These are phyloP conservation scores for Ophiognomonia clavigignenti-juglandacearum DNA, from an alignment of 2,329 filamentous ascomycete species.

Conservation along the genomic window DNA sequence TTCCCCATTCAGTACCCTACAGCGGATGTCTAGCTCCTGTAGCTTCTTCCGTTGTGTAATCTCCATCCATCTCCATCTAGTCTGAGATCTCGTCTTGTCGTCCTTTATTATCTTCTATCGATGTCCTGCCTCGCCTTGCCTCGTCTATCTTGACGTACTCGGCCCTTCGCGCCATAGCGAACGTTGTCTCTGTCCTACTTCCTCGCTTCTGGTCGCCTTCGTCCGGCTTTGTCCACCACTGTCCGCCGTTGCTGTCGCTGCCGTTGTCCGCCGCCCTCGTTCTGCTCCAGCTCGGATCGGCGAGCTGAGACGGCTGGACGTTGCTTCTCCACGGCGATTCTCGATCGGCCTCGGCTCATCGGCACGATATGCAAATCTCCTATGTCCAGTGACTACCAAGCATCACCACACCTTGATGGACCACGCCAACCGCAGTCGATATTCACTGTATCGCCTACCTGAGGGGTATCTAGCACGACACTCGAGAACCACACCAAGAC, in stretches of 20 bases:
- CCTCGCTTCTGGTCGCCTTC: too few relatives aligned
- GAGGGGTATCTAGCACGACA: too few relatives aligned
- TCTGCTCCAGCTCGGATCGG: too few relatives aligned
- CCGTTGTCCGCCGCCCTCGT: neutral
- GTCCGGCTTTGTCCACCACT: too few relatives aligned
- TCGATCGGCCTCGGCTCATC: neutral
- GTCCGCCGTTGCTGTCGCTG: too few relatives aligned
- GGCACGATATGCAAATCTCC: slow-evolving; percentile 5
- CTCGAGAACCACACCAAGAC: too few relatives aligned
- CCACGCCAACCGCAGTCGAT: neutral
- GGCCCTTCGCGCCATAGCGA: slow-evolving; percentile 5
- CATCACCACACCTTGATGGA: neutral
- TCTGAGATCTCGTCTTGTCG: slow-evolving; percentile 8
- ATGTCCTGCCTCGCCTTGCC: slow-evolving; percentile 8
- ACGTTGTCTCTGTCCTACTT: slow-evolving; percentile 1
- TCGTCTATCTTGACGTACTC: slow-evolving; percentile 2
- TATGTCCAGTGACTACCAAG: slow-evolving; percentile 5
- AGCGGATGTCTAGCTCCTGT: slow-evolving; percentile 5
- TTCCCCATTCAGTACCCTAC: slow-evolving; percentile 8
- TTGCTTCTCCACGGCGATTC: neutral
- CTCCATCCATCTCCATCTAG: slow-evolving; percentile 11
- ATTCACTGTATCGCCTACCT: too few relatives aligned
- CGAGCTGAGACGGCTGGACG: neutral
- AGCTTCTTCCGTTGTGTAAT: slow-evolving; percentile 10
- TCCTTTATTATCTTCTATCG: slow-evolving; percentile 12